Evolutionary conservation across 2,329 filamentous ascomycete species (phyloP).

Genomic region (Cladosporium sp.): DNA sequence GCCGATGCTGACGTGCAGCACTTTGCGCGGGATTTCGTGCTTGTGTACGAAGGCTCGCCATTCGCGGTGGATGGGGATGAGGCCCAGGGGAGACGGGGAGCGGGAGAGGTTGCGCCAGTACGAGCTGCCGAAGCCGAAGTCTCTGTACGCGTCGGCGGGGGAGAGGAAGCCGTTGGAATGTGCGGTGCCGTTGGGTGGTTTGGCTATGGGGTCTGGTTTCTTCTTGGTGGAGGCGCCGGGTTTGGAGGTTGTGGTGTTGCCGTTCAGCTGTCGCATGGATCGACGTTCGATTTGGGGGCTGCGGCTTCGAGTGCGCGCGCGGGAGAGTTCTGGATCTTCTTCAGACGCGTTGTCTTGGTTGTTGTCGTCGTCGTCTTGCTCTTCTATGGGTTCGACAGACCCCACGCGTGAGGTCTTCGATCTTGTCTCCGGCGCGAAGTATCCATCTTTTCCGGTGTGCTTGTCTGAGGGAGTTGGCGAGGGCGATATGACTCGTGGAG

Average conservation of each 20-base stretch:
- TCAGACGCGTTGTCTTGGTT: slow-evolving; percentile 22
- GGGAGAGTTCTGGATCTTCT: slow-evolving; percentile 47
- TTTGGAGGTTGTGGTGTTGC: slow-evolving; percentile 20
- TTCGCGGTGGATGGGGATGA: slow-evolving; percentile 91
- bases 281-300: slow-evolving; percentile 52
- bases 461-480: slow-evolving; percentile 69
- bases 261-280: slow-evolving; percentile 20
- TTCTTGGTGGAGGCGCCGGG: slow-evolving; percentile 17
- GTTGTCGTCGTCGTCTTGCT: slow-evolving; percentile 41
- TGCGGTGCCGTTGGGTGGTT: slow-evolving; percentile 17
- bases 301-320: slow-evolving; percentile 67
- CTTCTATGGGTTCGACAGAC: slow-evolving; percentile 58
- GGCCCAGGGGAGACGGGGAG: slow-evolving; percentile 84
- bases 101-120: slow-evolving; percentile 86
- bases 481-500: slow-evolving; percentile 84
- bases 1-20: slow-evolving; percentile 91
- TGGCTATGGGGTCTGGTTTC: slow-evolving; percentile 30
- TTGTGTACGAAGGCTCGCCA: slow-evolving; percentile 89
- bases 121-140: slow-evolving; percentile 62
- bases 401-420: slow-evolving; percentile 62
- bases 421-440: slow-evolving; percentile 72
- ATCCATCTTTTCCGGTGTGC: slow-evolving; percentile 50
- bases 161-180: slow-evolving; percentile 27
- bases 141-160: slow-evolving; percentile 27
- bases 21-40: slow-evolving; percentile 93